Percentiles rank a stretch among this genome's conserved stretches.
Evolutionary conservation across 2,329 filamentous ascomycete genomes (phyloP).

Genomic region (Elsinoe fawcettii): DNA sequence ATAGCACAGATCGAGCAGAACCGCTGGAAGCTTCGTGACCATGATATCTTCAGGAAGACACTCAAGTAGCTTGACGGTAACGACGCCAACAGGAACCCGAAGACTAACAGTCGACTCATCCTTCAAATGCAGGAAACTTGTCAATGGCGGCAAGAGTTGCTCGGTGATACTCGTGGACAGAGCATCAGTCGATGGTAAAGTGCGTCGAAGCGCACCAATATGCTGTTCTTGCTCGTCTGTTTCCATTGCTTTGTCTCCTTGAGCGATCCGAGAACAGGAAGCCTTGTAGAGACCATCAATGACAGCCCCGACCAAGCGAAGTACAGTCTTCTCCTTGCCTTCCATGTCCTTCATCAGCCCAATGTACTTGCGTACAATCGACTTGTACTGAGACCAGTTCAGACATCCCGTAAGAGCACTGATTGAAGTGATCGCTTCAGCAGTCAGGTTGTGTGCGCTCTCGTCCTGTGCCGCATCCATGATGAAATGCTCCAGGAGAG

Average conservation of each 20-base stretch:
- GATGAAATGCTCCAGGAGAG: slow-evolving; percentile 87
- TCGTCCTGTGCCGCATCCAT: slow-evolving; percentile 76
- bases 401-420: slow-evolving; percentile 65
- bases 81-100: slow-evolving; percentile 81
- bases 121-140: slow-evolving; percentile 85
- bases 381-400: slow-evolving; percentile 85
- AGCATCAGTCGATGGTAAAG: slow-evolving; percentile 36
- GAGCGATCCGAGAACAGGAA: neutral
- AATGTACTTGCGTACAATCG: slow-evolving; percentile 74
- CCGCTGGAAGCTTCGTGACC: slow-evolving; percentile 65
- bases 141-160: slow-evolving; percentile 69
- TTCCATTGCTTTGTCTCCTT: neutral
- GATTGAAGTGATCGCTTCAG: slow-evolving; percentile 77
- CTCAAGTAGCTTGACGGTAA: slow-evolving; percentile 78
- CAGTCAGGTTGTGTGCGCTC: slow-evolving; percentile 68
- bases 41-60: slow-evolving; percentile 68
- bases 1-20: slow-evolving; percentile 86
- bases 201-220: slow-evolving; percentile 33
- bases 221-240: slow-evolving; percentile 4
- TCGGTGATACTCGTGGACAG: slow-evolving; percentile 57
- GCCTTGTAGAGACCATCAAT: slow-evolving; percentile 61
- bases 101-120: slow-evolving; percentile 91
- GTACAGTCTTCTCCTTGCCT: slow-evolving; percentile 76
- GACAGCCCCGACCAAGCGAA: slow-evolving; percentile 71
- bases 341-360: slow-evolving; percentile 72